Base-by-base conservation (phyloP, 495 filamentous ascomycete genomes). In the Aspergillus sparsus region DNA sequence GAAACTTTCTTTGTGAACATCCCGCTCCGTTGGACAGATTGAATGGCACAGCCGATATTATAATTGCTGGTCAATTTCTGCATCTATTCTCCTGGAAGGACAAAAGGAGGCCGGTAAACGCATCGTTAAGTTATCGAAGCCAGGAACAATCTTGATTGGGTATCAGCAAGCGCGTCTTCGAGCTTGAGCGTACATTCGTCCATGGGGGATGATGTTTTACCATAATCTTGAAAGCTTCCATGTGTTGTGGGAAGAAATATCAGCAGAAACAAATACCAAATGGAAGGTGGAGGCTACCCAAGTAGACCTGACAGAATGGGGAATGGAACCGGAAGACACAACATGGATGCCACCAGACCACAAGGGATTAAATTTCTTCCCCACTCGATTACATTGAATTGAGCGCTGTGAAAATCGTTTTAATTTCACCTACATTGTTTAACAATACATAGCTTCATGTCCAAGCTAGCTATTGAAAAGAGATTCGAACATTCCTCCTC, bases 61-160 rank as follows among this genome's bases (percentile, higher is more conserved):
- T 84, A 13, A 76, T 82, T 59, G 71, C 78, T 0, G 68, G 70
- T 0, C 73, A 74, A 1, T 82, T 87, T 58, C 75, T 87, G 15
- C 83, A 86, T 57, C 66, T 86, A 3, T 87, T 84, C 59, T 59
- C 61, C 6, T 79, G 70, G 72, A 77, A 5, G 71, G 79, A 2
- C 84, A 86, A 61, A 65, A 79, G 13, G 49, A 61, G 3, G 66
- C 80, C 3, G 76, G 74, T 3, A 75, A 74, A 50, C 66, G 68
- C 7, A 68, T 86, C 10, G 68, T 78, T 0, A 54, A 53, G 32
- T 69, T 86, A 12, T 65, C 83, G 15, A 71, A 62, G 50, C 66
- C 63, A 10, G 78, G 77, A 2, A 71, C 68, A 1, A 62, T 77
- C 52, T 66, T 82, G 2, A 49, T 83, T 2, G 82, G 79, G 3